phyloP scores from a whole-genome alignment of 176 grass and related monocot species.

The Eleusine coracana region DNA sequence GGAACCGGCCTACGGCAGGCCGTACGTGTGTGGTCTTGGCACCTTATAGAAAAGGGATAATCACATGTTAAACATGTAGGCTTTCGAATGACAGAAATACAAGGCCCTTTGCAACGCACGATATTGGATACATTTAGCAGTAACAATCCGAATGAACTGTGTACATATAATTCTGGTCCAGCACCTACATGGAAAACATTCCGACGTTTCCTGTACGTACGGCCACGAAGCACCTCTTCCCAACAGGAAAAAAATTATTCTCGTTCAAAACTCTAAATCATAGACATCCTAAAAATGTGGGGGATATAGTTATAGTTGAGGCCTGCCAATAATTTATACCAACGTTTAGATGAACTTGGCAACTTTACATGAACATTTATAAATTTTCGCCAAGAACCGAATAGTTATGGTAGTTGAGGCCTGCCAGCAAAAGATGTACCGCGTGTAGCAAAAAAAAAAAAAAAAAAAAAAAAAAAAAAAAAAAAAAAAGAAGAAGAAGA shows the following conservation, averaged over 20 bases:
- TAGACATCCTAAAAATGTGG: background rate
- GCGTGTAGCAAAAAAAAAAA: no score
- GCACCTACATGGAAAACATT: background rate
- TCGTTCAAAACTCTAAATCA: background rate
- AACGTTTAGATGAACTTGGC: background rate
- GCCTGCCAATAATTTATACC: background rate
- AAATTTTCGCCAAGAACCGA: background rate
- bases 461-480: no score
- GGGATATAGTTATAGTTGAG: background rate
- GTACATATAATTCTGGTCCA: background rate
- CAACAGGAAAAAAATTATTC: no score
- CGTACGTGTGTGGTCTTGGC: no score
- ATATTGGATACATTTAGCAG: background rate
- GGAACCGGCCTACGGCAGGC: background rate
- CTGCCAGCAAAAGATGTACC: no score
- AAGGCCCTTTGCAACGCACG: background rate
- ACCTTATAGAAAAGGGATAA: background rate
- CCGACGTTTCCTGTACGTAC: background rate
- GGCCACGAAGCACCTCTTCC: no score
- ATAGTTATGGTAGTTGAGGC: no score
- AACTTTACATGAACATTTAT: background rate
- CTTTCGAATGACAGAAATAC: background rate
- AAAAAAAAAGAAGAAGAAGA: no score
- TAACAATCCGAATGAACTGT: background rate
- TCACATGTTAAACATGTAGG: background rate